Conservation (phyloP, 2,329 filamentous ascomycete species). For the Coccinonectria pachysandricola region DNA sequence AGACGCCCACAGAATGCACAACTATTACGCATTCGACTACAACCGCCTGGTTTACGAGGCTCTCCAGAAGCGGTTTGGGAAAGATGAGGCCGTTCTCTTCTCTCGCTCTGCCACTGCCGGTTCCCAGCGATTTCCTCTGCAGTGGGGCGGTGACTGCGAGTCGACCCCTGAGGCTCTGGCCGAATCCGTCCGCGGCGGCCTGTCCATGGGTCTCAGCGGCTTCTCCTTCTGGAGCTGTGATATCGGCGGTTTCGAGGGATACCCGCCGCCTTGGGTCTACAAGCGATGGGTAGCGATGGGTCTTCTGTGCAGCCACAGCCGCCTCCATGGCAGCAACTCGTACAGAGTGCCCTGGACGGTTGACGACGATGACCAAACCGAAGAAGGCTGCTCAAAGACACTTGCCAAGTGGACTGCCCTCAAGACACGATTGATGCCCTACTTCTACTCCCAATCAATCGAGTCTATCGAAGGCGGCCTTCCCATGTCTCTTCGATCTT, state of each 20-base stretch:
- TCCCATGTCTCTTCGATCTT: slow-evolving; percentile 52
- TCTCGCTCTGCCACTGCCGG: slow-evolving; percentile 58
- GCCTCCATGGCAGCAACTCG: slow-evolving; percentile 58
- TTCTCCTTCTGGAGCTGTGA: slow-evolving; percentile 62
- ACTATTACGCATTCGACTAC: slow-evolving; percentile 66
- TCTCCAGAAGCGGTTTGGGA: slow-evolving; percentile 42
- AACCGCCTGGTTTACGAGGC: slow-evolving; percentile 61
- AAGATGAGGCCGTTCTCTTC: slow-evolving; percentile 51
- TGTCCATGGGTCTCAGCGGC: slow-evolving; percentile 52
- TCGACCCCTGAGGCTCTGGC: slow-evolving; percentile 64
- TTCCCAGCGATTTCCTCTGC: slow-evolving; percentile 57
- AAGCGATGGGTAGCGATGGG: slow-evolving; percentile 74
- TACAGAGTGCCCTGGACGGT: slow-evolving; percentile 70
- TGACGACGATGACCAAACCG: slow-evolving; percentile 49
- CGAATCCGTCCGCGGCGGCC: slow-evolving; percentile 56
- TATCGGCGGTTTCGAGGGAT: slow-evolving; percentile 63
- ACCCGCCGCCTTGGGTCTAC: slow-evolving; percentile 57
- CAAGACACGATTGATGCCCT: slow-evolving; percentile 43
- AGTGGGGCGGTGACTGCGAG: slow-evolving; percentile 69
- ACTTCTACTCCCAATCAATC: slow-evolving; percentile 35
- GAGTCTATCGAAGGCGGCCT: slow-evolving; percentile 38
- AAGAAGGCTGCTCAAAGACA: slow-evolving; percentile 42
- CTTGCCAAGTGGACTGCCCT: slow-evolving; percentile 37
- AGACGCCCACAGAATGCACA: slow-evolving; percentile 61
- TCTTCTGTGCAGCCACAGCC: slow-evolving; percentile 57